These are phyloP conservation scores for Botrytis aclada DNA, from an alignment of 2,329 filamentous ascomycete genomes.

Conservation along the genomic window DNA sequence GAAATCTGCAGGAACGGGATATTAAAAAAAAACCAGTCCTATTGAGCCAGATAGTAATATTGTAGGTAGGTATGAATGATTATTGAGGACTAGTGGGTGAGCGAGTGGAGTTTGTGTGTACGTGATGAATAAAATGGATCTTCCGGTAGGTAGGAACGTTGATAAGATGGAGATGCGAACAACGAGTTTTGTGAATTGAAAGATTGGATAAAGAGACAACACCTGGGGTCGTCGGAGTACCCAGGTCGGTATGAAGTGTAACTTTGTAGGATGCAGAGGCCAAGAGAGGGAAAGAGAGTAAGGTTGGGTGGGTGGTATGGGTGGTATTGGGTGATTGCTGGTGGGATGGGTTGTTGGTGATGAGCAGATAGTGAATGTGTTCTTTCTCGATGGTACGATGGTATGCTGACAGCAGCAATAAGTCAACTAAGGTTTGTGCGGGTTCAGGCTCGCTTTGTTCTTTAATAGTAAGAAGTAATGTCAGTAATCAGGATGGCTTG, in stretches of 20 bases:
- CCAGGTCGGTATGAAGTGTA: neutral
- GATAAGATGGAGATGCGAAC: neutral
- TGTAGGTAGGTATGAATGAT: neutral
- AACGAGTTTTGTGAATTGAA: neutral
- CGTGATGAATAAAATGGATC: neutral
- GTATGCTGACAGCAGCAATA: neutral
- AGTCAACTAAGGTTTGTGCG: neutral
- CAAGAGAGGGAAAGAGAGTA: neutral
- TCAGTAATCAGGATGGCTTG: neutral
- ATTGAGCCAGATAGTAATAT: neutral
- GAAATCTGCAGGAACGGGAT: constrained; percentile 21
- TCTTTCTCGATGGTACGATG: constrained; percentile 11
- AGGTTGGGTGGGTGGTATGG: neutral
- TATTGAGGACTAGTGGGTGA: neutral
- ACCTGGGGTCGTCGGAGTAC: neutral
- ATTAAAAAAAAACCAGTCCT: neutral
- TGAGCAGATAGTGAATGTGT: neutral
- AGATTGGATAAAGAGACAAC: neutral
- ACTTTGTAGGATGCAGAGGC: neutral
- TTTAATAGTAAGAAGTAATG: neutral
- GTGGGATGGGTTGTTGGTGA: neutral
- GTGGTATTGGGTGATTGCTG: neutral
- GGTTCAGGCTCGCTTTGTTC: constrained; percentile 14
- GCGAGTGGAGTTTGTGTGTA: neutral
- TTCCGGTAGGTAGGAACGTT: neutral